A percentile compares a stretch with the other conserved stretches of the same genome.
phyloP scores from a whole-genome alignment of 768 basidiomycete species.

The Psilocybe cyanescens region DNA sequence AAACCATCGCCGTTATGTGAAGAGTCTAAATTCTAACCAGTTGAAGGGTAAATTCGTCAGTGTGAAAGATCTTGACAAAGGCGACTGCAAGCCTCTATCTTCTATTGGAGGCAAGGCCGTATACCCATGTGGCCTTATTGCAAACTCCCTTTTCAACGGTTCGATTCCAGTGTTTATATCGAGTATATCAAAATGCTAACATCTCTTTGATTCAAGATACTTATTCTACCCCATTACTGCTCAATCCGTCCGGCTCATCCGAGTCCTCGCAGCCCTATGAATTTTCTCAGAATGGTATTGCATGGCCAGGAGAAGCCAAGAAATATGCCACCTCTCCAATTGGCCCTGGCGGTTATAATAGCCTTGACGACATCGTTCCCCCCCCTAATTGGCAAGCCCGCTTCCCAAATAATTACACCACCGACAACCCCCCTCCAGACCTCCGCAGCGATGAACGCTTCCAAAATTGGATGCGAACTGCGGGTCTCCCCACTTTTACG shows the following conservation, averaged over 20 bases:
- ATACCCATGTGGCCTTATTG: slow-evolving; percentile 97
- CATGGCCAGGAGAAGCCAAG: slow-evolving; percentile 95
- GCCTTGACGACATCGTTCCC: slow-evolving; percentile 73
- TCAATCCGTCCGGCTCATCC: slow-evolving; percentile 53
- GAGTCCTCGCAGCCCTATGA: slow-evolving; percentile 58
- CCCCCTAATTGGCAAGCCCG: slow-evolving; percentile 89
- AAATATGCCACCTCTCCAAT: slow-evolving; percentile 76
- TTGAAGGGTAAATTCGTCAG: slow-evolving; percentile 73
- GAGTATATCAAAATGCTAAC: neutral
- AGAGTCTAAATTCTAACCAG: slow-evolving; percentile 85
- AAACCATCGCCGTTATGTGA: slow-evolving; percentile 97
- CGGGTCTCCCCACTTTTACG: slow-evolving; percentile 94
- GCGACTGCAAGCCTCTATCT: slow-evolving; percentile 92
- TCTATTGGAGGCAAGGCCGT: slow-evolving; percentile 56
- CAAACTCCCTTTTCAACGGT: slow-evolving; percentile 98
- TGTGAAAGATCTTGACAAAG: slow-evolving; percentile 50
- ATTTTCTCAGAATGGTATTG: slow-evolving; percentile 81
- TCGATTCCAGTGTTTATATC: slow-evolving; percentile 19
- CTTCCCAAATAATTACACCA: slow-evolving; percentile 78
- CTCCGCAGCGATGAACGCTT: slow-evolving; percentile 85
- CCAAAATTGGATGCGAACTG: slow-evolving; percentile 99
- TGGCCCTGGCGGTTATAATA: slow-evolving; percentile 50
- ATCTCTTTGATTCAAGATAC: slow-evolving; percentile 60
- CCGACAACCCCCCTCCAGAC: slow-evolving; percentile 68
- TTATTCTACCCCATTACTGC: slow-evolving; percentile 62